Evolutionary conservation across 78 protist genomes (phyloP).

Genomic region (Neovahlkampfia damariscottae): DNA sequence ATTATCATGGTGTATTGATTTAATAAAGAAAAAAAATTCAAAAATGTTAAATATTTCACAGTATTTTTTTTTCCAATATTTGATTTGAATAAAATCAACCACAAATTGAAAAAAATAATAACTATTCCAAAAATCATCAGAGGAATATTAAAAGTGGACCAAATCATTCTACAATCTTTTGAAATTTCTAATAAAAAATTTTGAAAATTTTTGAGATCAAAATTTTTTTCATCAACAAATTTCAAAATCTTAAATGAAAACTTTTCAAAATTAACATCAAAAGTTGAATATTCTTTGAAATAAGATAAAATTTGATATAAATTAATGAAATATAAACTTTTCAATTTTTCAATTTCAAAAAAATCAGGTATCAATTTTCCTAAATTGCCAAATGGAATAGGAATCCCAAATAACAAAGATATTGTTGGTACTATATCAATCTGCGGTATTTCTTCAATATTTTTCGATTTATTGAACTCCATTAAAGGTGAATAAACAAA

Average conservation of each 20-base stretch:
- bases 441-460: slow-evolving; percentile 40
- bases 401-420: slow-evolving; percentile 56
- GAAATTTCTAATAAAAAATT: neutral
- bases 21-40: neutral
- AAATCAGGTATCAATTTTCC: slow-evolving; percentile 34
- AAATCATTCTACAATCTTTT: no score
- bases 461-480: neutral
- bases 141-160: no score
- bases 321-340: neutral
- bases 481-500: neutral
- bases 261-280: neutral
- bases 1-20: neutral
- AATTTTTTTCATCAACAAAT: neutral
- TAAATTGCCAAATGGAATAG: slow-evolving; percentile 70
- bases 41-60: neutral
- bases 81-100: no score
- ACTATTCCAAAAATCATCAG: no score
- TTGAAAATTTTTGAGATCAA: neutral
- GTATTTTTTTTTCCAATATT: no score
- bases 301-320: neutral
- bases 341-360: slow-evolving; percentile 8
- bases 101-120: no score
- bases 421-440: slow-evolving; percentile 77
- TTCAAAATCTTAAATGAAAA: neutral
- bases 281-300: neutral